Conservation (phyloP, 148 eudicot genomes). For the Chenopodium berlandieri region DNA sequence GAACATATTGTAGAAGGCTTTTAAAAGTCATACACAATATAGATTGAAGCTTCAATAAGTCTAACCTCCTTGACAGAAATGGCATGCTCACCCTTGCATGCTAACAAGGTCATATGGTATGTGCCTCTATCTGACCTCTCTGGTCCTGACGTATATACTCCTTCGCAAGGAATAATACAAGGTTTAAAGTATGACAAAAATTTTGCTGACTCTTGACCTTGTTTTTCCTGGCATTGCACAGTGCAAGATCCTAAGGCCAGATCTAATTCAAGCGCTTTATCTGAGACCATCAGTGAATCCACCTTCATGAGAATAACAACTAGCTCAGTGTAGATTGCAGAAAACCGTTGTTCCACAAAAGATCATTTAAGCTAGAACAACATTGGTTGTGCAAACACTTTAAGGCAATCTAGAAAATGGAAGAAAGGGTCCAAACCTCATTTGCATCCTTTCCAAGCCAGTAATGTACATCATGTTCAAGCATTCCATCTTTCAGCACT, state of each 20-base stretch:
- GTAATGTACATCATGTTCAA: slow-evolving; percentile 64
- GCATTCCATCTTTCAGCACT: slow-evolving; percentile 47
- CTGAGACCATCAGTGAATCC: slow-evolving; percentile 8
- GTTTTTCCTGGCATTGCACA: slow-evolving; percentile 77
- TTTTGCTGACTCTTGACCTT: slow-evolving; percentile 73
- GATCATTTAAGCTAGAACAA: neutral
- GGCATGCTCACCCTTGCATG: slow-evolving; percentile 67
- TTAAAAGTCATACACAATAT: no score
- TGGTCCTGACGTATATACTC: slow-evolving; percentile 50
- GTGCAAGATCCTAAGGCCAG: slow-evolving; percentile 61
- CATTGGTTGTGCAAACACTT: slow-evolving; percentile 24
- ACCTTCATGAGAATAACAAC: neutral
- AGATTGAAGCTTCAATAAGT: neutral
- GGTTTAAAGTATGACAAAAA: slow-evolving; percentile 83
- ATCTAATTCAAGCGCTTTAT: slow-evolving; percentile 72
- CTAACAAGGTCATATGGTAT: slow-evolving; percentile 46
- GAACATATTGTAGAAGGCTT: neutral
- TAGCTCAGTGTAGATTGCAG: no score
- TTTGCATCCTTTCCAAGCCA: slow-evolving; percentile 76
- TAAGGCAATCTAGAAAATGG: neutral
- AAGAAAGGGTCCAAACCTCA: slow-evolving; percentile 36
- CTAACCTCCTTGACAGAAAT: slow-evolving; percentile 74
- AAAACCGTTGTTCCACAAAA: neutral
- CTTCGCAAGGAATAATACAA: slow-evolving; percentile 70
- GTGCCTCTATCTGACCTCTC: slow-evolving; percentile 39